Evolutionary conservation across 108 stramenopile genomes (phyloP), one percentile per base, ranked within the genome.

Genomic region (Bacterosira constricta): DNA sequence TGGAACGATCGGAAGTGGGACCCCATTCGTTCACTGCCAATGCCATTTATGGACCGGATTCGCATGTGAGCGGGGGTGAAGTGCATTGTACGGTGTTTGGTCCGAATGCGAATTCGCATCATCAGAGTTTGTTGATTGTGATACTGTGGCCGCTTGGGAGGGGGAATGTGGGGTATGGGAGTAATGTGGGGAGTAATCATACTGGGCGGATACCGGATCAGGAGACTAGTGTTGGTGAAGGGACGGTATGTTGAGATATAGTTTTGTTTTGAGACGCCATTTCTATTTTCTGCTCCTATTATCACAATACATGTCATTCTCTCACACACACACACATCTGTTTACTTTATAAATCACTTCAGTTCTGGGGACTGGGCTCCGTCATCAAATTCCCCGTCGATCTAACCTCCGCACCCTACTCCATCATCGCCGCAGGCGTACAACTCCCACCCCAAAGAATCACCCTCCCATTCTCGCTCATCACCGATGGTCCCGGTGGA

Each of bases 151-250:
- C 96, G 21, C 26, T 85, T 1, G 98, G 98, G 32, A 63, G 97
- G 44, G 97, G 97, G 13, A 97, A 99, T 77, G 93, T 99, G 2
- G 96, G 90, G 6, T 99, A 98, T 66, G 98, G 98, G 9, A 85
- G 86, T 49, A 97, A 97, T 66, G 92, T 97, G 11, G 98, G 98
- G 9, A 87, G 88, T 23, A 99, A 99, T 75, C 98, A 99, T 73
- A 99, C 98, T 1, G 96, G 95, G 7, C 78, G 97, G 5, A 66
- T 94, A 11, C 92, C 97, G 3, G 98, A 99, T 82, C 96, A 97
- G 70, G 96, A 98, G 81, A 72, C 80, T 17, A 64, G 85, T 64
- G 77, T 86, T 1, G 98, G 97, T 0, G 98, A 99, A 69, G 98
- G 98, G 4, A 80, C 91, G 25, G 66, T 66, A 25, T 53, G 66